Percentiles rank a stretch among this genome's conserved stretches.
phyloP scores from a whole-genome alignment of 371 early-diverging fungal genomes.

The Cladochytrium tenue region DNA sequence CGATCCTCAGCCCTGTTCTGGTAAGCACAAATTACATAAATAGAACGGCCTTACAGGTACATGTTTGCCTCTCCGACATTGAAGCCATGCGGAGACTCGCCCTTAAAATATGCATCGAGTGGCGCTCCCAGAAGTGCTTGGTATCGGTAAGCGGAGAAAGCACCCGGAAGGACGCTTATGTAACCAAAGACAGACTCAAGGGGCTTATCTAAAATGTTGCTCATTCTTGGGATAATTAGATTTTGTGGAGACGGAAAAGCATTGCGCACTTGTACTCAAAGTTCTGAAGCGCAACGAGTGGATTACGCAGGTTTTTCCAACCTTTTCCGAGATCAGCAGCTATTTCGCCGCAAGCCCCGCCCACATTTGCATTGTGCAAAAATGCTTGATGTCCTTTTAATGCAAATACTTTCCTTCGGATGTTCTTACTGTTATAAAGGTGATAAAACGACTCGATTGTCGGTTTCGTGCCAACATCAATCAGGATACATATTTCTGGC shows the following conservation, averaged over 20 bases:
- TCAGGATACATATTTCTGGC: slow-evolving; percentile 53
- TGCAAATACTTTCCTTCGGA: not conserved
- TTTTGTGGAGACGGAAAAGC: slow-evolving; percentile 46
- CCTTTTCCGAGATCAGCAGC: slow-evolving; percentile 49
- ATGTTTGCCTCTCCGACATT: slow-evolving; percentile 43
- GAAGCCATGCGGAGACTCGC: slow-evolving; percentile 79
- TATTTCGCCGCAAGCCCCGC: slow-evolving; percentile 70
- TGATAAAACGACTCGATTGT: slow-evolving; percentile 81
- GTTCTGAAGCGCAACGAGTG: slow-evolving; percentile 86
- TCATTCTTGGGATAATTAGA: slow-evolving; percentile 84
- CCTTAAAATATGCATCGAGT: slow-evolving; percentile 85
- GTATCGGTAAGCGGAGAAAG: slow-evolving; percentile 92
- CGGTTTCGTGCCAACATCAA: slow-evolving; percentile 91
- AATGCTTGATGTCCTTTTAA: slow-evolving; percentile 28
- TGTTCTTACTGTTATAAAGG: slow-evolving; percentile 68
- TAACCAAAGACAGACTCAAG: slow-evolving; percentile 79
- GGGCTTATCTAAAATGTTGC: slow-evolving; percentile 59
- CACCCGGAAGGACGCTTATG: slow-evolving; percentile 85
- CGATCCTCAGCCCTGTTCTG: slow-evolving; percentile 69
- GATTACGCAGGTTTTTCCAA: slow-evolving; percentile 74
- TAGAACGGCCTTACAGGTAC: slow-evolving; percentile 38
- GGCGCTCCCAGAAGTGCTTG: slow-evolving; percentile 79
- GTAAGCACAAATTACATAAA: not conserved
- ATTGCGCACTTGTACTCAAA: slow-evolving; percentile 77
- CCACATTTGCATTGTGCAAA: slow-evolving; percentile 52